These are phyloP conservation scores for Rubia balearica DNA, from an alignment of 305 asterid species.

Conservation along the genomic window DNA sequence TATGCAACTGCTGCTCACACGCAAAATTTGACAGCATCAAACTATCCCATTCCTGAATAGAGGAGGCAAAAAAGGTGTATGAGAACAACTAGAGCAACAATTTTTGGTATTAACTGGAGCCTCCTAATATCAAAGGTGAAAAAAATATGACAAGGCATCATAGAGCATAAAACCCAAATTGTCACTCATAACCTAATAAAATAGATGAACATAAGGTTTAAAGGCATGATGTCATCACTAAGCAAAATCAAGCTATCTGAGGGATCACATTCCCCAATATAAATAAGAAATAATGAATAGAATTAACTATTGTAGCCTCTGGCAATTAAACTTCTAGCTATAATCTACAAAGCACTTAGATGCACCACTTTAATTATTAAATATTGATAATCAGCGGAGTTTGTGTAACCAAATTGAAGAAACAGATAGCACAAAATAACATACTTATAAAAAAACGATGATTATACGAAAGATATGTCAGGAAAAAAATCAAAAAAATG, in stretches of 20 bases:
- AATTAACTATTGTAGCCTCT: neutral
- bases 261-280: neutral
- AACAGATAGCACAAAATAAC: too few relatives aligned
- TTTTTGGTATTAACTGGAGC: too few relatives aligned
- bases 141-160: too few relatives aligned
- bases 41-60: slow-evolving; percentile 97
- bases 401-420: neutral
- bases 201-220: neutral
- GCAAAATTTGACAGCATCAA: slow-evolving; percentile 92
- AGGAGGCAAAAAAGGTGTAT: too few relatives aligned
- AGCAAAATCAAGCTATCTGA: neutral
- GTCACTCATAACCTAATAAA: too few relatives aligned
- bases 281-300: neutral
- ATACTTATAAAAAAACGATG: too few relatives aligned
- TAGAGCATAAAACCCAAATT: too few relatives aligned
- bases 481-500: too few relatives aligned
- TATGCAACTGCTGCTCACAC: slow-evolving; percentile 82
- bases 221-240: neutral
- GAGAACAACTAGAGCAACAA: too few relatives aligned
- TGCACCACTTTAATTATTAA: neutral
- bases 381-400: neutral
- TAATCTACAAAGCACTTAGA: neutral
- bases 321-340: neutral
- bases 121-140: too few relatives aligned
- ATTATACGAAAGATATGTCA: too few relatives aligned